Evolutionary conservation across 2,329 filamentous ascomycete genomes (phyloP), one percentile per base, ranked within the genome.

Genomic region (Dothistroma septosporum): DNA sequence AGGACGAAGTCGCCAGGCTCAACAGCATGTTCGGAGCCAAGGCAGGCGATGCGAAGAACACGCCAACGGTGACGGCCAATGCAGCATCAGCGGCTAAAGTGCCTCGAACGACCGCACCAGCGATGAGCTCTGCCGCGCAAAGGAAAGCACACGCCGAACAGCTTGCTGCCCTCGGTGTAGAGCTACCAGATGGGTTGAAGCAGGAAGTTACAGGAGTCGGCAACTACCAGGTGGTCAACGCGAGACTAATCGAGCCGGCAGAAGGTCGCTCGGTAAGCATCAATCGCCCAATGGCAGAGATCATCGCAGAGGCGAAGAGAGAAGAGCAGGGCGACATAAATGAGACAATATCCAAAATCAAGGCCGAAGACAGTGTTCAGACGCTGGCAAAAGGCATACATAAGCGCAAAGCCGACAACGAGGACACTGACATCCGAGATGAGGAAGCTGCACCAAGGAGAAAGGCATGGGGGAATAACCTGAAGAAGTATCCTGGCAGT

Each of bases 71-170:
- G 22, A 59, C 57, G 11, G 54, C 79, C 76, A 6, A 6, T 28
- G 6, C 24, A 28, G 57, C 66, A 10, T 69, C 64, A 4, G 56
- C 57, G 16, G 53, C 63, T 14, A 67, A 50, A 28, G n/a, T 41
- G 21, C 46, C 58, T 14, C 24, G 31, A 12, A 56, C 22, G 22
- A 31, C 33, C 14, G n/a, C 46, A 41, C 52, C 59, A 9, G 32
- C 69, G 41, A 77, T 79, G 46, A 79, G 81, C 1, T 82, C 83
- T 1, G 77, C 86, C 21, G 83, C 86, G 9, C 88, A 95, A 66
- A 80, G 91, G 59, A 93, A 93, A 75, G 83, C 83, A 58, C 94
- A 99, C 76, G 84, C 95, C 70, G 87, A 92, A 64, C 92, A 97
- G 75, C 80, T 99, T 11, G 92, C 89, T 4, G 90, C 89, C 37